These are phyloP conservation scores for Apiospora aurea DNA, from an alignment of 2,329 filamentous ascomycete species.

Conservation along the genomic window DNA sequence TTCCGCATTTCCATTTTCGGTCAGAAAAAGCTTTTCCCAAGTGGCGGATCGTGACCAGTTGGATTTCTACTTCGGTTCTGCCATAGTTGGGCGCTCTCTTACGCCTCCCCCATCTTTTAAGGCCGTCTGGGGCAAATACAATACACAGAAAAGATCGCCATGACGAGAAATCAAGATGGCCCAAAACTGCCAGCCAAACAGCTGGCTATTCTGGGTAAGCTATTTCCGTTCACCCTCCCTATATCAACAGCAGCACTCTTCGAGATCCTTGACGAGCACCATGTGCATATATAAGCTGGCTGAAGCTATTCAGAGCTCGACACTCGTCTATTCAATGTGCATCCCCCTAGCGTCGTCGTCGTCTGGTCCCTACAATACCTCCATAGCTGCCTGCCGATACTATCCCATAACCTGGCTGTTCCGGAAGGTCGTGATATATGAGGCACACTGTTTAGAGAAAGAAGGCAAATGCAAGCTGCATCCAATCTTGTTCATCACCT, in stretches of 20 bases:
- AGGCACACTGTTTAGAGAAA: background rate
- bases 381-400: background rate
- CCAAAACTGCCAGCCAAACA: conserved; percentile 79
- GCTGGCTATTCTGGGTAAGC: conserved; percentile 77
- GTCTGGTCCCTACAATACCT: background rate
- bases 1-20: background rate
- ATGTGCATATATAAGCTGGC: background rate
- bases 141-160: conserved; percentile 9
- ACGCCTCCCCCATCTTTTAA: conserved; percentile 5
- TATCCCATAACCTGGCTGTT: background rate
- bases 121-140: background rate
- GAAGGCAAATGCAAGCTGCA: conserved; percentile 21
- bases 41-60: background rate
- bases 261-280: background rate
- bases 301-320: background rate
- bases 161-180: conserved; percentile 38
- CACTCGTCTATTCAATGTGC: background rate
- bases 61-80: background rate
- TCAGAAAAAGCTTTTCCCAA: background rate
- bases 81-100: background rate
- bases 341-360: conserved; percentile 1
- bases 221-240: conserved; percentile 27
- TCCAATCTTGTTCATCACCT: background rate
- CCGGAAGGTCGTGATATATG: too few species aligned
- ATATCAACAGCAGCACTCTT: background rate